Evolutionary conservation across 768 basidiomycete genomes (phyloP), one percentile per base, ranked within the genome.

Genomic region (Leccinum uliginosum): DNA sequence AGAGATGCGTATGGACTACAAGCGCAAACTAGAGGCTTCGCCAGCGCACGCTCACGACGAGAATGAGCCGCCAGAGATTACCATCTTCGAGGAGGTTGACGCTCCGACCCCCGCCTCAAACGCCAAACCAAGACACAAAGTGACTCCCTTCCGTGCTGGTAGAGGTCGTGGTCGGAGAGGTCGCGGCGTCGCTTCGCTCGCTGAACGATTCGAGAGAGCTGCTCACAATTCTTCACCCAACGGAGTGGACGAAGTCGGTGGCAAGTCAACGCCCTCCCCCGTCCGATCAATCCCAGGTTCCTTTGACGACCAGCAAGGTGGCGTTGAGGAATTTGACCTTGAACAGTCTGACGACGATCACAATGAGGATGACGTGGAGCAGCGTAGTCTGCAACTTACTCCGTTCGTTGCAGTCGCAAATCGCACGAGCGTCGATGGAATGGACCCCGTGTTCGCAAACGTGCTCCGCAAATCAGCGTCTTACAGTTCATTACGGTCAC

Each of bases 391-490:
- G 11, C 62, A 69, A 3, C 70, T 71, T 14, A 80, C 77, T 9
- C 74, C 73, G 10, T 69, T 71, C 35, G 67, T 74, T 38, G 64
- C 71, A 12, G 71, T 67, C 9, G 86, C 85, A 4, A 87, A 88
- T 63, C 78, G 85, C 34, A 82, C 82, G 6, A 89, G 86, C 63
- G 80, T 91, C 4, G 90, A 93, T 55, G 91, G 90, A 45, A 90
- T 94, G 87, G 92, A 93, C 59, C 92, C 93, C 10, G 80, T 75
- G 1, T 94, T 91, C 65, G 90, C 91, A 53, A 89, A 89, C 57
- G 78, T 91, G 14, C 82, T 93, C 46, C 82, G 82, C 54, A 84
- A 85, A 40, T 72, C 79, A 5, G 70, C 73, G 0, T 78, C 74
- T 19, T 69, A 73, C 48, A 74, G 72, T 40, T 75, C 78, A 3